These are phyloP conservation scores for Artemisia annua DNA, from an alignment of 129 eudicot species.

Conservation along the genomic window DNA sequence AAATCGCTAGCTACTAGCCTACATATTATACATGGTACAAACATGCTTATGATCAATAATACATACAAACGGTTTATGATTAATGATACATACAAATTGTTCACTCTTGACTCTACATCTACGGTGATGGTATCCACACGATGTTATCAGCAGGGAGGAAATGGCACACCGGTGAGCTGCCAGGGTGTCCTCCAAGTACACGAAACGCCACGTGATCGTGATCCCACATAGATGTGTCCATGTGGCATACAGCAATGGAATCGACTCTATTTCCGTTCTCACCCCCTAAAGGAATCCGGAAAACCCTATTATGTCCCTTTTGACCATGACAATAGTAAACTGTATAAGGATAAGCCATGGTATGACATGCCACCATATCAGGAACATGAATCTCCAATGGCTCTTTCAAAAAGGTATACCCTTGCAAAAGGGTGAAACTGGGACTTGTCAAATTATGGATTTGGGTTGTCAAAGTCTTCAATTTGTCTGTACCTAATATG, in stretches of 20 bases:
- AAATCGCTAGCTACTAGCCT: constrained; percentile 15
- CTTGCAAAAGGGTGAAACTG: constrained; percentile 25
- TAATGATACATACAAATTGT: neutral
- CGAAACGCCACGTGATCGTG: constrained; percentile 34
- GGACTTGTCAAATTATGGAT: constrained; percentile 20
- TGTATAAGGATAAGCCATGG: constrained; percentile 43
- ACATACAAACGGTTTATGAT: neutral
- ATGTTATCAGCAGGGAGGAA: constrained; percentile 34
- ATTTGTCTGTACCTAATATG: constrained; percentile 27
- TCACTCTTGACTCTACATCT: neutral
- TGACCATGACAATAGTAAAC: constrained; percentile 41
- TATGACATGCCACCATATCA: constrained; percentile 39
- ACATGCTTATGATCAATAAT: constrained; percentile 7
- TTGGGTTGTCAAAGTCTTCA: constrained; percentile 34
- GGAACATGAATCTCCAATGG: constrained; percentile 28
- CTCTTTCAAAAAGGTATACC: constrained; percentile 34
- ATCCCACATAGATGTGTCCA: constrained; percentile 39
- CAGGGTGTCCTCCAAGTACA: constrained; percentile 36
- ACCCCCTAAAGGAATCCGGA: constrained; percentile 35
- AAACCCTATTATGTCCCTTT: constrained; percentile 34
- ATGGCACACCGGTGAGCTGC: constrained; percentile 40
- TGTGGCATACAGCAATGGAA: constrained; percentile 41
- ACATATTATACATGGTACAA: constrained; percentile 6
- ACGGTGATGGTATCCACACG: constrained; percentile 28
- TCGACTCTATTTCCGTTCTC: constrained; percentile 36